These are phyloP conservation scores for Candida maesae DNA, from an alignment of 805 yeast genomes.

Conservation along the genomic window DNA sequence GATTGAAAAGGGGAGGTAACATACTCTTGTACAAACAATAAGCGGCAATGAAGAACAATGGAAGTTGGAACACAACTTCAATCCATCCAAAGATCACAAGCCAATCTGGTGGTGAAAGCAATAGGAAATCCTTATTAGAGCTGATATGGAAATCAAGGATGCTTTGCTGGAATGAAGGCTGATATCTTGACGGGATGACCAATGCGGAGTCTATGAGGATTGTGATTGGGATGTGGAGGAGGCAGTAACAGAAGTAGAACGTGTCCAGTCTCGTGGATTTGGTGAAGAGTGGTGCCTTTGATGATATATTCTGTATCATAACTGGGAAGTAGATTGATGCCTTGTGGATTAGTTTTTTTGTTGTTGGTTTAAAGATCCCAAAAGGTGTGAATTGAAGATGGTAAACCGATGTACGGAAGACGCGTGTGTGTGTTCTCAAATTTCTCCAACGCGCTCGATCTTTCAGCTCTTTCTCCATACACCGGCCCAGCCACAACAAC, in stretches of 20 bases:
- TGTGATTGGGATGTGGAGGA: conserved; percentile 74
- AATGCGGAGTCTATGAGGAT: conserved; percentile 70
- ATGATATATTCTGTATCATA: conserved; percentile 1
- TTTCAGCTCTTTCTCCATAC: no score
- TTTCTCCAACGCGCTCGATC: not conserved
- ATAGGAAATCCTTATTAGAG: conserved; percentile 68
- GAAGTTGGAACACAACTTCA: conserved; percentile 76
- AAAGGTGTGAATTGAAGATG: no score
- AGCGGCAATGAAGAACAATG: conserved; percentile 59
- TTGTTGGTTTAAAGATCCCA: no score
- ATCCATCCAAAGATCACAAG: conserved; percentile 63
- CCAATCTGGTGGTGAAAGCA: conserved; percentile 65
- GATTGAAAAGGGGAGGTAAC: conserved; percentile 14
- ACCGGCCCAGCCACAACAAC: no score
- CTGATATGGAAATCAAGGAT: conserved; percentile 57
- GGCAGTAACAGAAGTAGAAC: conserved; percentile 47
- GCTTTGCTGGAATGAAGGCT: conserved; percentile 42
- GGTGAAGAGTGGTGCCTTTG: conserved; percentile 18
- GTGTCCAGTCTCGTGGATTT: conserved; percentile 30
- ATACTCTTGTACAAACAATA: conserved; percentile 31
- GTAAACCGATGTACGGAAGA: no score
- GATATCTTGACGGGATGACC: conserved; percentile 53
- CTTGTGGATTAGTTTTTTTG: no score
- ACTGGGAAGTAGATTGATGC: not conserved
- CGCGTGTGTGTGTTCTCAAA: no score